phyloP scores from a whole-genome alignment of 495 filamentous ascomycete species.

The Aspergillus panamensis region DNA sequence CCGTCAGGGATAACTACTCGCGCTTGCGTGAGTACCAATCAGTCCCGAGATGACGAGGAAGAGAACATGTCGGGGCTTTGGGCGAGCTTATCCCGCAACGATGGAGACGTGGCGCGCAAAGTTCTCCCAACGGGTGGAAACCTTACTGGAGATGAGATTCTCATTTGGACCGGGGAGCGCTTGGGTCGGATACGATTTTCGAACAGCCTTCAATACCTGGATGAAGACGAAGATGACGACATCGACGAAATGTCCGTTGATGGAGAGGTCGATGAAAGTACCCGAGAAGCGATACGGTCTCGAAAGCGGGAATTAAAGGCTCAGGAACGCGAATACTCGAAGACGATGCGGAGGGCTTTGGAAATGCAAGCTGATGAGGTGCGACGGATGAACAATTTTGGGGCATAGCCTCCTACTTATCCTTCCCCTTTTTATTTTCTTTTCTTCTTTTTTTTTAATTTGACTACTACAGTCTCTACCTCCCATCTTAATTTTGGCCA shows the following conservation, averaged over 20 bases:
- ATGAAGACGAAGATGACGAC: conserved; percentile 44
- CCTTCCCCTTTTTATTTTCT: neutral
- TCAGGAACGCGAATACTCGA: conserved; percentile 56
- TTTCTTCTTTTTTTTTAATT: neutral
- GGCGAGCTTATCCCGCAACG: conserved; percentile 22
- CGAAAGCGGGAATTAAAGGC: conserved; percentile 38
- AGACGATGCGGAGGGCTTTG: conserved; percentile 69
- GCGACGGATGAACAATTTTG: conserved; percentile 68
- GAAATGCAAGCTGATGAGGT: conserved; percentile 81
- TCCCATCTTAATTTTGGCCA: too few species aligned
- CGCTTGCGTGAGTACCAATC: neutral
- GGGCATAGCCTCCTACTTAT: conserved; percentile 37
- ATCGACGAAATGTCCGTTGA: conserved; percentile 42
- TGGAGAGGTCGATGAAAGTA: conserved; percentile 34
- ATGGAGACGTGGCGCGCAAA: conserved; percentile 61
- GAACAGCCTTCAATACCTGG: conserved; percentile 37
- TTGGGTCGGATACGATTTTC: conserved; percentile 68
- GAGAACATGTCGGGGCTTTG: conserved; percentile 29
- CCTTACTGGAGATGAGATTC: conserved; percentile 56
- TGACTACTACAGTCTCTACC: too few species aligned
- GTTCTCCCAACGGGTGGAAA: conserved; percentile 58
- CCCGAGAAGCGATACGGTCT: conserved; percentile 38
- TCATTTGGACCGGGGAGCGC: conserved; percentile 79
- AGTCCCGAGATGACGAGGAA: neutral
- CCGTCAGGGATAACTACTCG: conserved; percentile 3